These are phyloP conservation scores for Colletotrichum echinochloae DNA, from an alignment of 2,329 filamentous ascomycete genomes.

Conservation along the genomic window DNA sequence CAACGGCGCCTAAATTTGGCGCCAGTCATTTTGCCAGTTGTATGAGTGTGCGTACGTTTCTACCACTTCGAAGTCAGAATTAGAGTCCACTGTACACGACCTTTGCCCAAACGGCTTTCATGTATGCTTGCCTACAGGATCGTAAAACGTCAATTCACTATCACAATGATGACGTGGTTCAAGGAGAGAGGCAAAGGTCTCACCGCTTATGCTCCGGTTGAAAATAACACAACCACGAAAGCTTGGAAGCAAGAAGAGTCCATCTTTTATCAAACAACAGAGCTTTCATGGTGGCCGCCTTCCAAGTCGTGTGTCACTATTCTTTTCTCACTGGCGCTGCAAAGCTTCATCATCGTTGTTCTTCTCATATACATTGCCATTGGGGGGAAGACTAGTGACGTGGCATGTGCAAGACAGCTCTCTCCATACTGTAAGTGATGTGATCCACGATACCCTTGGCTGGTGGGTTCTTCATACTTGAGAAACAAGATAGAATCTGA, in stretches of 20 bases:
- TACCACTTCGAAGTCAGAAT: not conserved
- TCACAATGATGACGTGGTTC: not conserved
- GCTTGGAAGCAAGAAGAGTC: not conserved
- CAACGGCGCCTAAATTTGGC: not conserved
- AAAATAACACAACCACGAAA: not conserved
- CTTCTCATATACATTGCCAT: not conserved
- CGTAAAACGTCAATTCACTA: not conserved
- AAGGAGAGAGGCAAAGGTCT: not conserved
- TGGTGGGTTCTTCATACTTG: too few species aligned
- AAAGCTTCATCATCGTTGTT: not conserved
- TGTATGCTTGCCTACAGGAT: not conserved
- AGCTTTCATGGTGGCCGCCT: not conserved
- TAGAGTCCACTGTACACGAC: not conserved
- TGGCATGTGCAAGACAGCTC: slow-evolving; percentile 2
- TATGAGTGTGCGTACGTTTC: not conserved
- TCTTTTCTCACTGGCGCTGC: not conserved
- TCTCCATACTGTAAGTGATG: slow-evolving; percentile 5
- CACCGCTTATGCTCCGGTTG: not conserved
- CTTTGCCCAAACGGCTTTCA: not conserved
- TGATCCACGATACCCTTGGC: not conserved
- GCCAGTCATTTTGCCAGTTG: not conserved
- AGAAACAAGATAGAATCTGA: not conserved
- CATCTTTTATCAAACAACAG: not conserved
- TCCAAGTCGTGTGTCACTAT: not conserved
- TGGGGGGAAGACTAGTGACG: not conserved